Base-by-base conservation (phyloP, 2,329 filamentous ascomycete species). In the Colletotrichum musae region DNA sequence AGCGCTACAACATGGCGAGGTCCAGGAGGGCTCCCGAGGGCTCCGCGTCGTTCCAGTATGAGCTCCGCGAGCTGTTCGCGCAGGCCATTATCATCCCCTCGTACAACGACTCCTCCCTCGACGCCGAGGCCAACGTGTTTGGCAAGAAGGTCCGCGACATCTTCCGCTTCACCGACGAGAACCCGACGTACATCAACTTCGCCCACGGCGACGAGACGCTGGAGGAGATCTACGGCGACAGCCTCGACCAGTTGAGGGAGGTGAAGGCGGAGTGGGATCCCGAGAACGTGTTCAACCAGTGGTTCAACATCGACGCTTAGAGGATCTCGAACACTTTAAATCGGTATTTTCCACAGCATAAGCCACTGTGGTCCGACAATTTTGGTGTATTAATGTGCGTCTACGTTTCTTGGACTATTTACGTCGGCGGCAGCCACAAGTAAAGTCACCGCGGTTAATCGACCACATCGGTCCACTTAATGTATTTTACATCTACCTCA, bases 231-330 rank as follows among this genome's bases (percentile, higher is more conserved):
- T 83, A 78, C 75, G 81, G 79, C 0, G 26, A 45, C 6, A 78
- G 80, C 36, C 61, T 83, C 64, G 51, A 68, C 0, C 77, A 73
- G 36, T 58, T 84, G 61, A 76, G 73, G 68, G 68, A 64, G 21
- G 73, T 82, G 60, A 83, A 84, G 77, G 75, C 75, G 18, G 58
- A 43, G 7, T 72, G 79, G 32, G 81, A 83, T 47, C 81, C 81
- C 2, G 70, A 73, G 1, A 75, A 83, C 43, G 60, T 83, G 24
- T 83, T 83, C 45, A 6, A 18, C 6, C 45, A 47, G 45, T 47
- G 45, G 45, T 47, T 47, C 18, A 5, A 18, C 6, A 47, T 47
- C 1, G 45, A 47, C 5, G 4, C 45, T 9, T 47, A 47, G 45
- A 15, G 16, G 15, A 16, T 47, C 45, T 36, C 9, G 32, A 24